Conservation (phyloP, 306 rosid genomes). For the Comarum palustre region DNA sequence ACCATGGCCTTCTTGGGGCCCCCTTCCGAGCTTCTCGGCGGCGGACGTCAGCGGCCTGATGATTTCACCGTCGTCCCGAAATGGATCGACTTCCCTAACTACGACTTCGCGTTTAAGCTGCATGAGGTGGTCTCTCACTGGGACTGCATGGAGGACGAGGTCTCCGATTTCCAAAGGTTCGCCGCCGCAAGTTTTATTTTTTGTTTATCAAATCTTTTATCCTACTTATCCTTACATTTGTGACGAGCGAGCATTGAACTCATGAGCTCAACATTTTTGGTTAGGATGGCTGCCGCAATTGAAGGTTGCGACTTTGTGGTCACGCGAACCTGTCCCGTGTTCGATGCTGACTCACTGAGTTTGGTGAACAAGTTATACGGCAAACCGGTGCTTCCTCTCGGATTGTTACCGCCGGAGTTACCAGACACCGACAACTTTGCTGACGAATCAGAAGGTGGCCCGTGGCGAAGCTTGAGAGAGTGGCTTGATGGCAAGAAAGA, state of each 20-base stretch:
- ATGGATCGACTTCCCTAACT: slow-evolving; percentile 6
- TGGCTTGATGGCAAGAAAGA: slow-evolving; percentile 18
- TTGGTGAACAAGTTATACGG: slow-evolving; percentile 13
- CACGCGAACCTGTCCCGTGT: slow-evolving; percentile 12
- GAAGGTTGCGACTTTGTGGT: neutral
- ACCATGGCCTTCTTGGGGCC: neutral
- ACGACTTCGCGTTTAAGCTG: slow-evolving; percentile 6
- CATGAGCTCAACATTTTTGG: no score
- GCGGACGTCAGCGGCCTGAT: slow-evolving; percentile 13
- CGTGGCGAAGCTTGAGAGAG: neutral
- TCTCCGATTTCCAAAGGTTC: slow-evolving; percentile 1
- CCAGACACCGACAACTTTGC: no score
- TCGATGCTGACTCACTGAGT: slow-evolving; percentile 14
- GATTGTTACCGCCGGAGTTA: neutral
- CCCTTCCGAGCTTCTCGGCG: neutral
- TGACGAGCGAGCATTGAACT: no score
- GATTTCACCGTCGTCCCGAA: slow-evolving; percentile 26
- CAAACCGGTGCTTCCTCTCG: slow-evolving; percentile 30
- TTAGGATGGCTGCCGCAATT: neutral
- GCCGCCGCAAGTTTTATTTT: neutral
- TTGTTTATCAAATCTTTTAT: no score
- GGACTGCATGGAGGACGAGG: slow-evolving; percentile 22
- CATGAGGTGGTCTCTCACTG: slow-evolving; percentile 14
- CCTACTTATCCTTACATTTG: no score
- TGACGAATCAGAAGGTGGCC: neutral